These are phyloP conservation scores for Chrysanthemum lavandulifolium DNA, from an alignment of 129 eudicot species.

Conservation along the genomic window DNA sequence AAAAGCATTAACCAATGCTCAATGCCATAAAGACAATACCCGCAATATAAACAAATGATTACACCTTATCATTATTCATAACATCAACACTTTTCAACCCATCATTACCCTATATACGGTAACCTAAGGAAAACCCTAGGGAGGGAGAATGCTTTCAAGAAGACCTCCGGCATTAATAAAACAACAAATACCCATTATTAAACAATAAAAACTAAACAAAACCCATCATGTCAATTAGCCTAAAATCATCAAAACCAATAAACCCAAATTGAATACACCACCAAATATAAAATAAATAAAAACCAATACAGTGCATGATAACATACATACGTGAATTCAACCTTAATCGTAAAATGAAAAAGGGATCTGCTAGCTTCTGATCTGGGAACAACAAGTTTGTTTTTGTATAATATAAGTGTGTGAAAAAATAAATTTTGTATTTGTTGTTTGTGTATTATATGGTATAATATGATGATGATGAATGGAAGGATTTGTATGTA, in stretches of 20 bases:
- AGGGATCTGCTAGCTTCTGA: slow-evolving; percentile 50
- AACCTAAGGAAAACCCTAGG: no score
- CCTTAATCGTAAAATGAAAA: neutral
- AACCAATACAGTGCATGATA: slow-evolving; percentile 40
- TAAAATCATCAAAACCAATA: slow-evolving; percentile 16
- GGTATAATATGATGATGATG: neutral
- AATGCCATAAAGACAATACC: neutral
- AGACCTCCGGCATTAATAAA: slow-evolving; percentile 7
- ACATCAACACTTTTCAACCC: neutral
- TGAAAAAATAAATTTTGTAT: neutral
- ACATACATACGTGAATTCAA: slow-evolving; percentile 9
- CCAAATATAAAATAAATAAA: neutral
- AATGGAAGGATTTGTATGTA: slow-evolving; percentile 4
- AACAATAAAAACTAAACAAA: neutral
- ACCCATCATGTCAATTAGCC: neutral
- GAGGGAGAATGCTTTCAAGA: neutral
- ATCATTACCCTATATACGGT: neutral
- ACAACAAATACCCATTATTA: slow-evolving; percentile 9
- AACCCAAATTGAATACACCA: slow-evolving; percentile 11
- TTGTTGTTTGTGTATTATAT: no score
- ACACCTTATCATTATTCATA: neutral
- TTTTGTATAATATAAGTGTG: no score
- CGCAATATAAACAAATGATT: slow-evolving; percentile 2
- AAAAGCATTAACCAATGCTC: neutral
- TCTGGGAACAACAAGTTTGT: slow-evolving; percentile 24